Base-by-base conservation (phyloP, 192 early-diverging fungal genomes). In the Coemansia umbellata region DNA sequence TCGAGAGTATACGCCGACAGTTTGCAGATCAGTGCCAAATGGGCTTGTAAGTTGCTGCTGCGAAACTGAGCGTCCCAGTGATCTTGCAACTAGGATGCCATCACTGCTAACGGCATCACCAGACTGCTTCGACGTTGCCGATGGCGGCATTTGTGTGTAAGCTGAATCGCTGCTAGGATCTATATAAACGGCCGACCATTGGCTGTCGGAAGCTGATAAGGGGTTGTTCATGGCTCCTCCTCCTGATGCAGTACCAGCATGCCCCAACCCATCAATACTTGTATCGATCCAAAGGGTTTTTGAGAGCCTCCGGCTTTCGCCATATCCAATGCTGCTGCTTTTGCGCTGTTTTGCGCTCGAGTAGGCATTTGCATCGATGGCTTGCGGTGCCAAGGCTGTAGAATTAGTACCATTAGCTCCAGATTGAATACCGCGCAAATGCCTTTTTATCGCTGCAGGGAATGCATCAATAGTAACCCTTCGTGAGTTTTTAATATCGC, bases 381-480 rank as follows among this genome's bases (percentile, higher is more conserved):
- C 18, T 11, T 8, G 42, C 0, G 24, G 10, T 22, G 23, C 14
- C 28, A 18, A 9, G 7, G 40, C n/a, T 5, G 13, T 22, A 9
- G 40, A 3, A 11, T n/a, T n/a, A n/a, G 18, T 39, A 11, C 8
- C 32, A 39, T 19, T 40, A 0, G 37, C 23, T 14, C 50, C 28
- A 2, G 31, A 27, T 11, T 62, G 61, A 1, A 50, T 72, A 3
- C 60, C 60, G 3, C 72, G 72, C 48, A 77, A 33, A 33, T 77
- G 74, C 24, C 53, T 35, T 30, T 66, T 69, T 17, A 77, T 69
- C 10, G 62, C 67, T 1, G 66, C 74, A 7, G 74, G 74, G n/a
- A 77, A 77, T 7, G 74, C 67, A 23, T 77, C 74, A 15, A 77
- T 63, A 2, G 74, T 77, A 17, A 77, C 67, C 4, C 74, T 43